Evolutionary conservation across 1,284 basidiomycete genomes (phyloP).

Genomic region (Agroathelia rolfsii): DNA sequence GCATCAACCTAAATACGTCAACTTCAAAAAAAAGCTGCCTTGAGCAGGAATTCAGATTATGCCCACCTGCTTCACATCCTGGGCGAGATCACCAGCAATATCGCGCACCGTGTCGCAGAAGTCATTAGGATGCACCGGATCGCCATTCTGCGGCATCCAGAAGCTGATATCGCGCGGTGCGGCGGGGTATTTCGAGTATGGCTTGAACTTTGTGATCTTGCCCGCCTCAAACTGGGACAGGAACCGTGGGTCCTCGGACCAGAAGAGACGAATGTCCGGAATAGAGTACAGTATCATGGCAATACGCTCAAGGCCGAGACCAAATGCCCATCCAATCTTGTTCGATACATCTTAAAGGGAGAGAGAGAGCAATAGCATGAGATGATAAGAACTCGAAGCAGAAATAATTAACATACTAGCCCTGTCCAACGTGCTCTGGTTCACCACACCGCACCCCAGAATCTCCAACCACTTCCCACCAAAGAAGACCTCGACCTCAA

Average conservation of each 20-base stretch:
- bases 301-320: conserved; percentile 93
- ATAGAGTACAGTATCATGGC: conserved; percentile 98
- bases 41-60: neutral
- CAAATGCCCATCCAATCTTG: conserved; percentile 97
- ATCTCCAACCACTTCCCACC: conserved; percentile 97
- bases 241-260: conserved; percentile 88
- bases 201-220: conserved; percentile 72
- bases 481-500: conserved; percentile 97
- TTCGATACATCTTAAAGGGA: conserved; percentile 51
- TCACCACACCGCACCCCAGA: conserved; percentile 87
- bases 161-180: conserved; percentile 90
- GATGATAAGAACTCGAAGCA: conserved; percentile 5
- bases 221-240: conserved; percentile 74
- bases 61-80: conserved; percentile 79
- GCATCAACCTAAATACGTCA: conserved; percentile 67
- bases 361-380: conserved; percentile 6
- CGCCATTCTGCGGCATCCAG: conserved; percentile 55
- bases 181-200: conserved; percentile 85
- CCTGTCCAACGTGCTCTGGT: conserved; percentile 80
- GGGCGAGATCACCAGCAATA: conserved; percentile 84
- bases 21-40: conserved; percentile 1
- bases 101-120: conserved; percentile 94
- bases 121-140: conserved; percentile 84
- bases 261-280: conserved; percentile 98
- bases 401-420: conserved; percentile 52